phyloP scores from a whole-genome alignment of 352 stramenopile genomes.

The Globisporangium barbulae region DNA sequence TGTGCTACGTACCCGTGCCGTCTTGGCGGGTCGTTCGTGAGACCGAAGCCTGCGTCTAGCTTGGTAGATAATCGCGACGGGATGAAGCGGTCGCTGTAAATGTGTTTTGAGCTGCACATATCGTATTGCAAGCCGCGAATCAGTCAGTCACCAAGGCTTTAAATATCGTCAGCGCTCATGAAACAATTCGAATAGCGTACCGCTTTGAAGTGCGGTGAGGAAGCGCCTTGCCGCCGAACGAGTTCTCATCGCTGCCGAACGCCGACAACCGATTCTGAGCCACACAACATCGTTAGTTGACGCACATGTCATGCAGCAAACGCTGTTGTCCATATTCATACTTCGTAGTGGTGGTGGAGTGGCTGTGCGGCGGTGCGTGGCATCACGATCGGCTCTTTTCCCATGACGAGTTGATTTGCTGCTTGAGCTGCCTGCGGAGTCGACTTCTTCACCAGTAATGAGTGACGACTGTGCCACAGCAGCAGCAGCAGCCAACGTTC shows the following conservation, averaged over 20 bases:
- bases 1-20: slow-evolving; percentile 17
- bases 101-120: slow-evolving; percentile 54
- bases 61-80: slow-evolving; percentile 69
- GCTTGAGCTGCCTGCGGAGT: neutral
- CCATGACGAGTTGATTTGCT: neutral
- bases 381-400: slow-evolving; percentile 13
- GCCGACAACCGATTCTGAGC: slow-evolving; percentile 28
- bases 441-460: slow-evolving; percentile 7
- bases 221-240: slow-evolving; percentile 24
- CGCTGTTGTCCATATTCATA: neutral
- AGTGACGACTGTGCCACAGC: neutral
- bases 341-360: slow-evolving; percentile 56
- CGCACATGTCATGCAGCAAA: neutral
- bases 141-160: neutral
- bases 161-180: no score
- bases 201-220: slow-evolving; percentile 52
- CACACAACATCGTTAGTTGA: slow-evolving; percentile 11
- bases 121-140: neutral
- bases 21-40: slow-evolving; percentile 45
- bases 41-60: slow-evolving; percentile 68
- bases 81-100: slow-evolving; percentile 89
- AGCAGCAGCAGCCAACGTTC: neutral
- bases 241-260: slow-evolving; percentile 30
- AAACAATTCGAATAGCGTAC: slow-evolving; percentile 17
- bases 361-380: slow-evolving; percentile 10